These are phyloP conservation scores for Cyberlindnera nakhonratchasimensis DNA, from an alignment of 805 yeast species.

Conservation along the genomic window DNA sequence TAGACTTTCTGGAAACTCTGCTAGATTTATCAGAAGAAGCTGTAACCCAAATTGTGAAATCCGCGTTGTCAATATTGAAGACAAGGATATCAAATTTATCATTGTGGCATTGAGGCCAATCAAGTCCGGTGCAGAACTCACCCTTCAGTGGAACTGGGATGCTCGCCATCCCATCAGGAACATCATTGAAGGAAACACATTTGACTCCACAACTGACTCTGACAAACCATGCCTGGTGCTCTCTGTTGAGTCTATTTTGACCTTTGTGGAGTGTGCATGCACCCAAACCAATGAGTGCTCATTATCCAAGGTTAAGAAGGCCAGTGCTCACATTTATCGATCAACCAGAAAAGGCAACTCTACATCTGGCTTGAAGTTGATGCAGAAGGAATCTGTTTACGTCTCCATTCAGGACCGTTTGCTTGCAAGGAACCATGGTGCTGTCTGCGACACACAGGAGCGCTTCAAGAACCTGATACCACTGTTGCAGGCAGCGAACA, in stretches of 20 bases:
- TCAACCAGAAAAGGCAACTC: constrained; percentile 37
- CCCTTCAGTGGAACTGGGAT: constrained; percentile 91
- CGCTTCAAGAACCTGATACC: constrained; percentile 10
- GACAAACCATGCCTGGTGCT: constrained; percentile 55
- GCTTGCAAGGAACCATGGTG: constrained; percentile 23
- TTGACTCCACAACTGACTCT: constrained; percentile 51
- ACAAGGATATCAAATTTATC: constrained; percentile 46
- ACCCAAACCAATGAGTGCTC: constrained; percentile 48
- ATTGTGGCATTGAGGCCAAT: constrained; percentile 56
- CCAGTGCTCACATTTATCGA: constrained; percentile 55
- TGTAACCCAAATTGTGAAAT: constrained; percentile 76
- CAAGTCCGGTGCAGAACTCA: constrained; percentile 63
- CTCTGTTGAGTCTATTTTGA: constrained; percentile 58
- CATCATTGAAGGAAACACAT: constrained; percentile 40
- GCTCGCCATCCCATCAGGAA: constrained; percentile 65
- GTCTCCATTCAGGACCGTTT: constrained; percentile 33
- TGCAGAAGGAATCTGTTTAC: constrained; percentile 32
- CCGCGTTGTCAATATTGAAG: constrained; percentile 39
- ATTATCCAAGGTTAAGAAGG: constrained; percentile 57
- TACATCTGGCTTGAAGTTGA: constrained; percentile 26
- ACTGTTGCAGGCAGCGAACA: constrained; percentile 7
- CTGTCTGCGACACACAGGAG: constrained; percentile 17
- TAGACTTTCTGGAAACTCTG: constrained; percentile 71
- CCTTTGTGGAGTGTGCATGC: constrained; percentile 64
- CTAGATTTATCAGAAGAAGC: constrained; percentile 71